Base-by-base conservation (phyloP, 2,329 filamentous ascomycete genomes). In the Trichoderma sp. region DNA sequence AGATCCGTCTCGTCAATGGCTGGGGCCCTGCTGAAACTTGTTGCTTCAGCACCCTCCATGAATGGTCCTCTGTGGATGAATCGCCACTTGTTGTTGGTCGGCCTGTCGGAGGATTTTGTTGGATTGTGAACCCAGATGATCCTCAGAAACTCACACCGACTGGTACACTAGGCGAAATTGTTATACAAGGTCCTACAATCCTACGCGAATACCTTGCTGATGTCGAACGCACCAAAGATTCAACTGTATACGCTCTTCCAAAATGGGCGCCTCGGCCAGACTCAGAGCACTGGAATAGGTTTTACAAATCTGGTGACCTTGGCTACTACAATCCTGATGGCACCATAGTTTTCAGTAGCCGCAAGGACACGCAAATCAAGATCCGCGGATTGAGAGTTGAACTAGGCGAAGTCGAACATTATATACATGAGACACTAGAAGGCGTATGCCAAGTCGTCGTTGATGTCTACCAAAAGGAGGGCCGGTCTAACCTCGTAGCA, bases 361-460 rank as follows among this genome's bases (percentile, higher is more conserved):
- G 88, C 20, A 87, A 86, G 74, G 87, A 89, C 73, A 82, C 82
- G 0, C 87, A 89, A 75, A 82, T 89, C 59, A 90, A 90, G 77
- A 77, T 89, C 11, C 82, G 84, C 23, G 89, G 89, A 26, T 87
- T 84, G 70, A 77, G 86, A 66, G 81, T 87, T 66, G 89, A 86
- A 78, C 79, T 86, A 11, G 73, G 65, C 2, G 75, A 76, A 34
- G 59, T 76, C 20, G 74, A 77, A 26, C 66, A 73, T 23, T 36
- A 74, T 17, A 34, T 73, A 20, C 20, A 9, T 6, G 53, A 43
- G 4, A 55, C 39, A 17, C 13, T 72, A 11, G 6, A 17, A 3
- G 70, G 57, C 3, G 28, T 43, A n/a, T 28, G 55, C 7, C 68
- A 73, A 20, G 68, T 63, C 1, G 62, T 55, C 28, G 71, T 67